Evolutionary conservation across 768 basidiomycete genomes (phyloP).

Genomic region (Lentinula boryana): DNA sequence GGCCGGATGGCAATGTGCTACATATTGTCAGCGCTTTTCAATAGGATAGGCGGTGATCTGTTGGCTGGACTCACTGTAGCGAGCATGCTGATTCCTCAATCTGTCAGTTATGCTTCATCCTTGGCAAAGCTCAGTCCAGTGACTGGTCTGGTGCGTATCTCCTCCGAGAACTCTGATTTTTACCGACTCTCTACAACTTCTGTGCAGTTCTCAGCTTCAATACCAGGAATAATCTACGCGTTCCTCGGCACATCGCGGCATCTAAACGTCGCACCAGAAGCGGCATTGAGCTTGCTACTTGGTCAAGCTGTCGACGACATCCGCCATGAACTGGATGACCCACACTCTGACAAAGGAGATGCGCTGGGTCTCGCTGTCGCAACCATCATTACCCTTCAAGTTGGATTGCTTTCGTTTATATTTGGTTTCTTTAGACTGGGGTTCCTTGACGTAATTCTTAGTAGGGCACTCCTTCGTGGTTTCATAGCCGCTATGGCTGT

Average conservation of each 20-base stretch:
- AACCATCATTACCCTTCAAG: slow-evolving; percentile 83
- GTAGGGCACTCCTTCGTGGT: slow-evolving; percentile 80
- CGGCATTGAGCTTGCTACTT: slow-evolving; percentile 78
- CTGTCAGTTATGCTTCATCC: slow-evolving; percentile 88
- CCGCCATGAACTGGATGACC: slow-evolving; percentile 42
- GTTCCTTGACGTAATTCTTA: slow-evolving; percentile 90
- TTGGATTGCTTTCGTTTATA: slow-evolving; percentile 78
- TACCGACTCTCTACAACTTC: background rate
- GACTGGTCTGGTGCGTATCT: slow-evolving; percentile 65
- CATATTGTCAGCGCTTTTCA: background rate
- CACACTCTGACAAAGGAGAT: slow-evolving; percentile 36
- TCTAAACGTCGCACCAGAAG: slow-evolving; percentile 84
- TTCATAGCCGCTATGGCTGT: slow-evolving; percentile 83
- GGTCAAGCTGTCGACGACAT: slow-evolving; percentile 80
- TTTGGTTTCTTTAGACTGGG: slow-evolving; percentile 86
- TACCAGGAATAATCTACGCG: slow-evolving; percentile 86
- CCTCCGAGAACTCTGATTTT: background rate
- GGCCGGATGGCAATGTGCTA: background rate
- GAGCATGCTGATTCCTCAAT: slow-evolving; percentile 79
- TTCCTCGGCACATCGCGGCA: slow-evolving; percentile 83
- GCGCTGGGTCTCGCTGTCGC: slow-evolving; percentile 60
- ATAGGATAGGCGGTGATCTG: slow-evolving; percentile 49
- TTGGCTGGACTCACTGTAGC: slow-evolving; percentile 84
- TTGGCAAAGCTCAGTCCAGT: slow-evolving; percentile 82
- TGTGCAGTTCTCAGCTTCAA: slow-evolving; percentile 70